Conservation (phyloP, 2,329 filamentous ascomycete species). For the Teratosphaeria pseudoeucalypti region DNA sequence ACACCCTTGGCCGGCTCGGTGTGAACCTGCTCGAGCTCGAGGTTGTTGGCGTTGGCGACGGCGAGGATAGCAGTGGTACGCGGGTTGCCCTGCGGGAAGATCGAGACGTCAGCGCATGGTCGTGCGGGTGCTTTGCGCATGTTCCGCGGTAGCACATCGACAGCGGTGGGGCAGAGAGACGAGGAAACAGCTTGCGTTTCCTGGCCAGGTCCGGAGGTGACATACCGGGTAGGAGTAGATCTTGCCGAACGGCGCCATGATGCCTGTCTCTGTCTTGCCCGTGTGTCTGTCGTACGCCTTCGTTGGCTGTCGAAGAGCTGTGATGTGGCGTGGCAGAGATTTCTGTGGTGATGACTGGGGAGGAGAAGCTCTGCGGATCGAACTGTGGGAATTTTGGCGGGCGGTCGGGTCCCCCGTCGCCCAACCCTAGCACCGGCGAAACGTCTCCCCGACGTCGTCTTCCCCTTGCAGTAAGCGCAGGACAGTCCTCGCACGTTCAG, state of each 20-base stretch:
- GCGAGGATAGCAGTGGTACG: constrained; percentile 81
- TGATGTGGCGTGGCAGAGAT: not conserved
- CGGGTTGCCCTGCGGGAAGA: constrained; percentile 59
- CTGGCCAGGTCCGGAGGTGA: not conserved
- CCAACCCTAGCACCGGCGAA: not conserved
- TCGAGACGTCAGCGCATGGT: not conserved
- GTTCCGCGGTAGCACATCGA: not conserved
- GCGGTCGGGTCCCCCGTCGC: not conserved
- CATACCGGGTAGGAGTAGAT: constrained; percentile 79
- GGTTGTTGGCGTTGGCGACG: constrained; percentile 93
- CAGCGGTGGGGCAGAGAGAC: constrained; percentile 1
- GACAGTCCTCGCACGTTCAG: no score
- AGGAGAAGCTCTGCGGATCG: not conserved
- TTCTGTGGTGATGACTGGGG: not conserved
- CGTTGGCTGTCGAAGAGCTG: constrained; percentile 16
- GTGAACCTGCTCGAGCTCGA: constrained; percentile 78
- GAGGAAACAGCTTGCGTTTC: not conserved
- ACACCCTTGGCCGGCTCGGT: constrained; percentile 55
- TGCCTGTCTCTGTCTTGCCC: constrained; percentile 5
- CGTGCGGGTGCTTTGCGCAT: not conserved
- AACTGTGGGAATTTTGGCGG: not conserved
- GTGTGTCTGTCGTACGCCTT: constrained; percentile 18
- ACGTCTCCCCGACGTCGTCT: not conserved
- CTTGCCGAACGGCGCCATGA: constrained; percentile 75
- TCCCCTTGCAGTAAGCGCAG: not conserved